Evolutionary conservation across 176 grass and related monocot species (phyloP), one percentile per base, ranked within the genome.

Genomic region (Triticum aestivum): DNA sequence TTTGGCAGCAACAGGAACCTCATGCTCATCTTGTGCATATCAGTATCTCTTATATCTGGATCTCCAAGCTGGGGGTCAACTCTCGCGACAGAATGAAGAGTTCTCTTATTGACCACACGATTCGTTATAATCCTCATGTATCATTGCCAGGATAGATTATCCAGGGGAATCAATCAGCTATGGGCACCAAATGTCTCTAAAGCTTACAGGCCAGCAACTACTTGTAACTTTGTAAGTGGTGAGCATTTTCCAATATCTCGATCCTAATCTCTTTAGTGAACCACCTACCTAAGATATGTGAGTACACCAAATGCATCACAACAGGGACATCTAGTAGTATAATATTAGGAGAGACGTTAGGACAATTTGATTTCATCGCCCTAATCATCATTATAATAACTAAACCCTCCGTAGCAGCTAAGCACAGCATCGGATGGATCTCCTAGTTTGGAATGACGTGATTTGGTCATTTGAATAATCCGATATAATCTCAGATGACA

Each of bases 151-250:
- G 12, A 83, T 63, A 83, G 37, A 49, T 21, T 33, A 49, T 45
- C 13, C 3, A 11, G 8, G 74, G 45, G 24, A 61, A 62, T 79
- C 18, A 5, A 62, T 74, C 41, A 51, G 10, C 39, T 26, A 30
- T 79, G 2, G 72, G 41, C 5, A 65, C 63, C 1, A 45, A 0
- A 38, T 21, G 14, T 3, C 77, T 66, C 61, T 30, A 30, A 47
- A 79, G 39, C 65, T 65, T 87, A 62, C 69, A 8, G 0, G 70
- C 32, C 33, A 23, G 11, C 64, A 68, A 77, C 39, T 84, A 84
- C 14, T 71, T 39, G 11, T 3, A 17, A 73, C 24, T 23, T 71
- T 39, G 11, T 3, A 17, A 73, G 33, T 23, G 11, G 67, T 13
- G 44, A 23, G 67, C 76, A 35, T 21, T 34, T 79, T 47, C 4